Base-by-base conservation (phyloP, 148 eudicot genomes). In the Chenopodium berlandieri region DNA sequence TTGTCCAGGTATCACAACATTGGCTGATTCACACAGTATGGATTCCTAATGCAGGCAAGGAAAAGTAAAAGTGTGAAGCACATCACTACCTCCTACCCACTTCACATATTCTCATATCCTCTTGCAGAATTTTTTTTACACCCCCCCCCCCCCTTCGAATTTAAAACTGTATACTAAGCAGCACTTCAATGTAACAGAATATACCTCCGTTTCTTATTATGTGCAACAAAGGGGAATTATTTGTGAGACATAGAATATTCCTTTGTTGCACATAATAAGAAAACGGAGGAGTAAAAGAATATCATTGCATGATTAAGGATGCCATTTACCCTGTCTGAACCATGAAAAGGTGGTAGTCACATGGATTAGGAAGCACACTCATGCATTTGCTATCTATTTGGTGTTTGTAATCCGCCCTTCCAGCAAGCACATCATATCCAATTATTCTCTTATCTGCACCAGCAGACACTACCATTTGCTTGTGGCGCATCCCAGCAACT, bases 301-400 rank as follows among this genome's bases (percentile, higher is more conserved):
- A 60, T 34, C 9, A 62, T 46, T 46, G 22, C 31, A 31, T 78
- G 47, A 19, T 78, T 54, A 14, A 25, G 54, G 27, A 48, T 44
- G 66, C 82, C 64, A 62, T 92, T 86, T 90, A 96, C 99, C 98
- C 97, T 50, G 99, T 96, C 82, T 94, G 99, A 80, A 94, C 95
- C 98, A 96, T 94, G 62, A 94, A 96, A 50, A 96, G 97, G 85
- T 96, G 90, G 90, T 90, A 92, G 88, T 96, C 99, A 34, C 95
- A 85, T 40, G 99, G 99, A 84, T 94, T 96, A 25, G 99, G 97
- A 46, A 94, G 84, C 81, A 96, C 90, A 83, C 97, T 94, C 99
- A 94, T 96, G 91, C 99, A 94, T 87, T 94, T 96, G 87, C 92
- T 92, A 73, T 96, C 99, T 64, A 96, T 92, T 88, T 90, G 98